These are phyloP conservation scores for Staphylotrichum longicolle DNA, from an alignment of 495 filamentous ascomycete genomes.

Conservation along the genomic window DNA sequence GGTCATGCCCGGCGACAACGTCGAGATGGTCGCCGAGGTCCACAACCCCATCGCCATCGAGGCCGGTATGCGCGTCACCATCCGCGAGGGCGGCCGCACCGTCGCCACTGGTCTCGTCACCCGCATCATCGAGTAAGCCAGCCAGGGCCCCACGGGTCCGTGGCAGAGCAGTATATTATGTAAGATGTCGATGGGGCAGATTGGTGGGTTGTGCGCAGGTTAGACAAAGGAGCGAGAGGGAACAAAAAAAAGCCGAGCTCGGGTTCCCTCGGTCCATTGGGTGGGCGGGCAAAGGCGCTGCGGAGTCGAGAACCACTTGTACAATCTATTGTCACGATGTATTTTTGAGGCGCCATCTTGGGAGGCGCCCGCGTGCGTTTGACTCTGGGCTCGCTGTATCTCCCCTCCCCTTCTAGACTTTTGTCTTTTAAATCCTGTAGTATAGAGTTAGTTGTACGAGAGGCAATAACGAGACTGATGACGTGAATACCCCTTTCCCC, in stretches of 20 bases:
- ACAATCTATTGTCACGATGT: slow-evolving; percentile 26
- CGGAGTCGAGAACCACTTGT: slow-evolving; percentile 22
- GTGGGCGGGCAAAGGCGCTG: slow-evolving; percentile 15
- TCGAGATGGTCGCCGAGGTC: slow-evolving; percentile 86
- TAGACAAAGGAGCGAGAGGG: slow-evolving; percentile 3
- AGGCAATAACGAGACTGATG: slow-evolving; percentile 31
- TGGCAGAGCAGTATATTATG: slow-evolving; percentile 9
- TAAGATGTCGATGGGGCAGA: slow-evolving; percentile 9
- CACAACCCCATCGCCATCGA: slow-evolving; percentile 82
- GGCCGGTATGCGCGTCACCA: slow-evolving; percentile 87
- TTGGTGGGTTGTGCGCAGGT: background rate
- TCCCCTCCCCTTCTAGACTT: slow-evolving; percentile 33
- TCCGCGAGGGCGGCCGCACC: slow-evolving; percentile 92
- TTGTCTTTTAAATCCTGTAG: slow-evolving; percentile 35
- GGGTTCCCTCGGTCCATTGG: slow-evolving; percentile 3
- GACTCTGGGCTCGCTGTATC: slow-evolving; percentile 26
- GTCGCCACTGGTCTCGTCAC: slow-evolving; percentile 92
- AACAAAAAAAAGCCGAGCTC: background rate
- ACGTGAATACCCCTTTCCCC: background rate
- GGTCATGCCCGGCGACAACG: slow-evolving; percentile 97
- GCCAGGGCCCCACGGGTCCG: background rate
- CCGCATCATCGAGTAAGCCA: slow-evolving; percentile 65
- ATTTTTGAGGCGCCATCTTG: slow-evolving; percentile 19
- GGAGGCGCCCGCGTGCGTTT: slow-evolving; percentile 21
- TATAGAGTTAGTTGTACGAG: slow-evolving; percentile 31